Conservation (phyloP, 371 early-diverging fungal species). For the Actinomucor elegans region DNA sequence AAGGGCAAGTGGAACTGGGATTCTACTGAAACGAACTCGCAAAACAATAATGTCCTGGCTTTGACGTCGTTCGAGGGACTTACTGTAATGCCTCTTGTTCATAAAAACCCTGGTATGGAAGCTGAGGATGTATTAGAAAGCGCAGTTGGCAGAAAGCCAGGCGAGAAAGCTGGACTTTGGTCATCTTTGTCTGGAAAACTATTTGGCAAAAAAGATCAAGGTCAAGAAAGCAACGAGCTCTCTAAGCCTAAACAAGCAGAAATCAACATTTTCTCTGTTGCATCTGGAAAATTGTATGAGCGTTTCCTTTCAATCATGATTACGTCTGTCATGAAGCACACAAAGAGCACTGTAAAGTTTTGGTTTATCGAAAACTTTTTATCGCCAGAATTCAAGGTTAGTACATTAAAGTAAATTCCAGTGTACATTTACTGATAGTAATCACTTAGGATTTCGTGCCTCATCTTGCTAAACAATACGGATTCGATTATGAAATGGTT, state of each 20-base stretch:
- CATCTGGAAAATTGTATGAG: conserved; percentile 95
- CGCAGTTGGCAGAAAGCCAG: conserved; percentile 8
- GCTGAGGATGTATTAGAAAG: conserved; percentile 69
- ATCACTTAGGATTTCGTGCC: conserved; percentile 81
- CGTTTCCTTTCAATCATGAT: conserved; percentile 97
- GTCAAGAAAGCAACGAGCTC: not conserved
- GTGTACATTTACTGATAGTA: not conserved
- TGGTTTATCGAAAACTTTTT: conserved; percentile 97
- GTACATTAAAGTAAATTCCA: not conserved
- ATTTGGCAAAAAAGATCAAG: conserved; percentile 16
- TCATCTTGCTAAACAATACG: conserved; percentile 77
- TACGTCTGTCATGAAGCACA: conserved; percentile 85
- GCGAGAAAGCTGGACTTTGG: conserved; percentile 50
- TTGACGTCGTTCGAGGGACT: conserved; percentile 81
- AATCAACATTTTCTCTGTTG: conserved; percentile 96
- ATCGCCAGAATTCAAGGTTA: conserved; percentile 89
- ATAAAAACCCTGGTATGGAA: conserved; percentile 82
- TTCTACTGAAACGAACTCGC: conserved; percentile 8
- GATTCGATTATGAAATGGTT: conserved; percentile 90
- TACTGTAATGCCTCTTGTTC: conserved; percentile 74
- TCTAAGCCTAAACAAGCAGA: conserved; percentile 46
- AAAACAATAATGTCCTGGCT: conserved; percentile 45
- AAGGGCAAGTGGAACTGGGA: conserved; percentile 45
- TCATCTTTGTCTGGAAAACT: conserved; percentile 30
- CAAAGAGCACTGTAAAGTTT: conserved; percentile 88